phyloP scores from a whole-genome alignment of 371 early-diverging fungal genomes.

The Basidiobolus meristosporus region DNA sequence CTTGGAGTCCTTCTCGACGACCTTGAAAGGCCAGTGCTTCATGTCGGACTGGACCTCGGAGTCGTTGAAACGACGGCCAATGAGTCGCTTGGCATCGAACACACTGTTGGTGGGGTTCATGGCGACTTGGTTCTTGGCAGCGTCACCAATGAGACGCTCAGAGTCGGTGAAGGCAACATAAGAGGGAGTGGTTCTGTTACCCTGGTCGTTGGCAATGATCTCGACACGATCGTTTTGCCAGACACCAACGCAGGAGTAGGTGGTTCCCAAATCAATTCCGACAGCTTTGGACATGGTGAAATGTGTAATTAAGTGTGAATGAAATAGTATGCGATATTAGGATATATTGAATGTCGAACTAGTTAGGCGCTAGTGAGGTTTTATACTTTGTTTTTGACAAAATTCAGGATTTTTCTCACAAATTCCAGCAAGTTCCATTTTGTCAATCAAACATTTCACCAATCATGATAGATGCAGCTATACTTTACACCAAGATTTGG shows the following conservation, averaged over 20 bases:
- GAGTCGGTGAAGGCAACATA: constrained; percentile 79
- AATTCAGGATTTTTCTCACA: too few relatives aligned
- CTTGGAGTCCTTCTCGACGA: too few relatives aligned
- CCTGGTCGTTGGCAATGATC: constrained; percentile 87
- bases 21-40: constrained; percentile 82
- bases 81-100: constrained; percentile 89
- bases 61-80: constrained; percentile 73
- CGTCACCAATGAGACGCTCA: constrained; percentile 86
- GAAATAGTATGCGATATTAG: too few relatives aligned
- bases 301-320: too few relatives aligned
- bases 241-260: constrained; percentile 98
- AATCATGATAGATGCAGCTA: too few relatives aligned
- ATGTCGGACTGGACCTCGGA: constrained; percentile 69
- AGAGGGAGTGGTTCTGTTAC: constrained; percentile 95
- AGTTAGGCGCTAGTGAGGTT: too few relatives aligned
- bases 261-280: constrained; percentile 98
- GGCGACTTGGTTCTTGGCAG: constrained; percentile 64
- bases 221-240: constrained; percentile 90
- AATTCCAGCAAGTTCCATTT: too few relatives aligned
- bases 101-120: constrained; percentile 75
- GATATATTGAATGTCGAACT: too few relatives aligned
- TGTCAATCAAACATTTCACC: too few relatives aligned
- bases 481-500: too few relatives aligned
- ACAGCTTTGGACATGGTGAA: constrained; percentile 15
- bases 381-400: too few relatives aligned